Evolutionary conservation across 306 rosid genomes (phyloP), one percentile per base, ranked within the genome.

Genomic region (Medicago lupulina): DNA sequence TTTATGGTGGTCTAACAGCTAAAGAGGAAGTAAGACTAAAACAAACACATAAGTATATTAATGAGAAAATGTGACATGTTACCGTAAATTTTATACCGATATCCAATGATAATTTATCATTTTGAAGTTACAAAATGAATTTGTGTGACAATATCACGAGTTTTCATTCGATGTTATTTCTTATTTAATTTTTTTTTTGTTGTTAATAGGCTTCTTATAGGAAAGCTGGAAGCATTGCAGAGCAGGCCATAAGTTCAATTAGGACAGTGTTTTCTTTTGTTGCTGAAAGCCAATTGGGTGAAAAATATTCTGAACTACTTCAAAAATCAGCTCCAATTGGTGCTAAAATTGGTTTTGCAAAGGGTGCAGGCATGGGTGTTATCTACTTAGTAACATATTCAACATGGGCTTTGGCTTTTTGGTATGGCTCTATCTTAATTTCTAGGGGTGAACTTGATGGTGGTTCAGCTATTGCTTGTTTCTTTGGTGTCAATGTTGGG

Each of bases 391-490:
- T 94, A 62, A 84, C 93, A 18, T 94, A 92, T 80, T 83, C 97
- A 69, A 94, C 95, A 23, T 90, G 97, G 96, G 98, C 98, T 3
- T 84, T 92, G 84, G 97, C 96, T 71, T 94, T 94, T 80, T 94
- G 93, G 96, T 94, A 91, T 68, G 95, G 97, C 34, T 75, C 87
- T 49, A 51, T 87, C 70, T 85, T 94, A 82, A 89, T 92, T 71
- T 36, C 87, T 25, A 77, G 9, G 60, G 71, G 76, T 28, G 88
- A 94, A 85, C 83, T 90, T 76, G 58, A 43, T 34, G 98, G 98
- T 31, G 96, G 97, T 31, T 87, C 74, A 28, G 97, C 98, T 67
- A 90, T 90, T 72, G 97, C 96, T 85, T 94, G 96, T 76, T 92
- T 92, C 89, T 92, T 94, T 59, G 98, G 89, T 17, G 96, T 94